These are phyloP conservation scores for Globisporangium splendens DNA, from an alignment of 352 stramenopile species.

Conservation along the genomic window DNA sequence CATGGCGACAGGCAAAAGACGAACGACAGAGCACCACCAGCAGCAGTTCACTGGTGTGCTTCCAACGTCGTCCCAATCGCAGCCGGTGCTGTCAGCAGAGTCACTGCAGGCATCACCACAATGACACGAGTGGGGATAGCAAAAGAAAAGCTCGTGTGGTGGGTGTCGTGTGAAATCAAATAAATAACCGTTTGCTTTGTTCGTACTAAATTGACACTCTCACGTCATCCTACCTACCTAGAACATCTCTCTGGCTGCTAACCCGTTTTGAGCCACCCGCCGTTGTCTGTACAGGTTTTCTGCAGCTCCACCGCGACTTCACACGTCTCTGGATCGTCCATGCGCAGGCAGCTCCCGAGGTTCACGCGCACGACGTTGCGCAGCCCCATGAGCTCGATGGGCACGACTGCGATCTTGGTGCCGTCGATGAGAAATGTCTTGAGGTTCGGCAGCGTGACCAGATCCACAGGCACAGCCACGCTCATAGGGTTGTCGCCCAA, in stretches of 20 bases:
- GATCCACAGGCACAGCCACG: constrained; percentile 32
- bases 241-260: constrained; percentile 2
- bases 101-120: too few species aligned
- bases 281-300: constrained; percentile 43
- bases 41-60: too few species aligned
- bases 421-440: constrained; percentile 68
- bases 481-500: constrained; percentile 59
- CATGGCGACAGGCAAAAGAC: too few species aligned
- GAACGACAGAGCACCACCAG: too few species aligned
- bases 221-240: neutral
- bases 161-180: too few species aligned
- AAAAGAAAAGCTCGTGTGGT: too few species aligned
- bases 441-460: constrained; percentile 44
- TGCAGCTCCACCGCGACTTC: constrained; percentile 58
- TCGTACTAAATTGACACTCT: neutral
- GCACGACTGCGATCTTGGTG: constrained; percentile 42
- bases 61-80: too few species aligned
- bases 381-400: constrained; percentile 62
- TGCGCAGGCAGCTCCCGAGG: constrained; percentile 42
- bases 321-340: constrained; percentile 67
- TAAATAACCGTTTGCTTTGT: constrained; percentile 1
- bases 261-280: constrained; percentile 61
- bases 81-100: too few species aligned
- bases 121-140: too few species aligned
- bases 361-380: constrained; percentile 49